Evolutionary conservation across 2,329 filamentous ascomycete species (phyloP).

Genomic region (Chaetomiaceae sp.): DNA sequence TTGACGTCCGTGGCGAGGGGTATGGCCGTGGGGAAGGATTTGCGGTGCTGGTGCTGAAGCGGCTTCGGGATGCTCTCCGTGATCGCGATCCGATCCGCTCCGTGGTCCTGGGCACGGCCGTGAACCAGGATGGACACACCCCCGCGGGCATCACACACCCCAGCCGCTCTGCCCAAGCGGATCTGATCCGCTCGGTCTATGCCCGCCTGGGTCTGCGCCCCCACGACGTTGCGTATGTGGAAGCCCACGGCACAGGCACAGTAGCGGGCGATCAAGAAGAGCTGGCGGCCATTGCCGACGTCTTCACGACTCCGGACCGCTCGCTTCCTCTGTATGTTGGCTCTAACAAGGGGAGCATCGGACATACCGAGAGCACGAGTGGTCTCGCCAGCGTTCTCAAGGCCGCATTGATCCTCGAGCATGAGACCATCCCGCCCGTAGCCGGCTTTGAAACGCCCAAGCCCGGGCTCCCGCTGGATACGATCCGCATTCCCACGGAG

Average conservation of each 20-base stretch:
- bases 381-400: background rate
- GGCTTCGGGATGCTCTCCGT: constrained; percentile 37
- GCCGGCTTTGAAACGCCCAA: background rate
- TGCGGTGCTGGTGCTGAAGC: constrained; percentile 44
- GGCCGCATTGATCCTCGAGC: background rate
- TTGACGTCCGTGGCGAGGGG: constrained; percentile 44
- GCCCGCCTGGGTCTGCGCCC: constrained; percentile 35
- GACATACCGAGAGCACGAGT: constrained; percentile 1
- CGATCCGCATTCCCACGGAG: background rate
- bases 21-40: constrained; percentile 51
- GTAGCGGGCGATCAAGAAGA: constrained; percentile 23
- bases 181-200: constrained; percentile 39
- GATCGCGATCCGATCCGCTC: constrained; percentile 36
- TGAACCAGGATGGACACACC: constrained; percentile 44
- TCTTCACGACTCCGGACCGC: background rate
- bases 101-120: constrained; percentile 39
- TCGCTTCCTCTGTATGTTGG: constrained; percentile 30
- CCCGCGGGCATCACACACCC: constrained; percentile 47
- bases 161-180: constrained; percentile 35
- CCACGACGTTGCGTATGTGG: constrained; percentile 37
- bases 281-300: background rate
- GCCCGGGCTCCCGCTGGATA: background rate
- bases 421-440: background rate
- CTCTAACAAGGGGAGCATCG: constrained; percentile 31
- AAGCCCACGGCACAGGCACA: constrained; percentile 39